These are phyloP conservation scores for Penicillium cinerascens DNA, from an alignment of 495 filamentous ascomycete genomes.

Conservation along the genomic window DNA sequence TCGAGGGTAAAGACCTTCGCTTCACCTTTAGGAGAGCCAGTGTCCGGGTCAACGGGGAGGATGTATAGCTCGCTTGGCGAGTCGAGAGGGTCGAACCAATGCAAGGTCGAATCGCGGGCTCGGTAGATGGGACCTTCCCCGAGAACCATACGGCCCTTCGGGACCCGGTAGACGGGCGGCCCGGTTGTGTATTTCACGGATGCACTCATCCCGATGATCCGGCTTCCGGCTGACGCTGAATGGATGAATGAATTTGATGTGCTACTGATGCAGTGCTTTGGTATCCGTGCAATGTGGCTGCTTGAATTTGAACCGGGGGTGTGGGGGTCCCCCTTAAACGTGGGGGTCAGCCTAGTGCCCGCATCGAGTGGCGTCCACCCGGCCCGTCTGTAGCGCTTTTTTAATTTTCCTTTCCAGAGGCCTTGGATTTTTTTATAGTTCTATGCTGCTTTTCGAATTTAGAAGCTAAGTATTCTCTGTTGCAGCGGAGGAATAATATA, in stretches of 20 bases:
- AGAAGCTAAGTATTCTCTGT: neutral
- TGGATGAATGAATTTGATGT: neutral
- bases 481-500: neutral
- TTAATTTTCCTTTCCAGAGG: too few species aligned
- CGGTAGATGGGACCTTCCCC: constrained; percentile 27
- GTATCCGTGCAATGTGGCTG: neutral
- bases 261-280: neutral
- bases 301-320: neutral
- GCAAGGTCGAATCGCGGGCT: constrained; percentile 21
- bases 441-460: too few species aligned
- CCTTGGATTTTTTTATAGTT: too few species aligned
- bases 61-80: constrained; percentile 22
- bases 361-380: neutral
- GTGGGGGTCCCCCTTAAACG: neutral
- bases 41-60: constrained; percentile 17
- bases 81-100: constrained; percentile 28
- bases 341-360: neutral
- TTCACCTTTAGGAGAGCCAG: constrained; percentile 10
- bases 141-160: constrained; percentile 24
- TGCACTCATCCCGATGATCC: neutral
- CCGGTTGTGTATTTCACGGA: constrained; percentile 7
- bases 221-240: neutral
- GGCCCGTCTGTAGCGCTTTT: too few species aligned
- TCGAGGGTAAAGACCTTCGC: constrained; percentile 12
- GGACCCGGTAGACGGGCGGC: constrained; percentile 21